These are phyloP conservation scores for Spinellus fusiger DNA, from an alignment of 192 early-diverging fungal genomes.

Conservation along the genomic window DNA sequence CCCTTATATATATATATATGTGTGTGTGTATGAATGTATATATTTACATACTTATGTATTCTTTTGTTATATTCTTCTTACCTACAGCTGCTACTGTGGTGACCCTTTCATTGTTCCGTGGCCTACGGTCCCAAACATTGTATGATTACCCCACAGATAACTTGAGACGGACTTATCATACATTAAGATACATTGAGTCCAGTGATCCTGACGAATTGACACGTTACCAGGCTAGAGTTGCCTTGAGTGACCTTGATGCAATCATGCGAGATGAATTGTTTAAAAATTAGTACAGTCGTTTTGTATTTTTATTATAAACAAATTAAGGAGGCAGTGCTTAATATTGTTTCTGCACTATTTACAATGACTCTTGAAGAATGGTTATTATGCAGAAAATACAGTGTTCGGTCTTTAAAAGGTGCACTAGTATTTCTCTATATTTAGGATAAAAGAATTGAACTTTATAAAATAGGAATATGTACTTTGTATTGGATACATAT, in stretches of 20 bases:
- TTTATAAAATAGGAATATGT: too few relatives aligned
- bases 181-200: slow-evolving; percentile 56
- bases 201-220: slow-evolving; percentile 70
- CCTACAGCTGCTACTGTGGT: slow-evolving; percentile 64
- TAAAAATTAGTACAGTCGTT: neutral
- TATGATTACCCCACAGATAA: slow-evolving; percentile 51
- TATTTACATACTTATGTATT: neutral
- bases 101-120: slow-evolving; percentile 64
- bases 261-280: slow-evolving; percentile 43
- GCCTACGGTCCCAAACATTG: slow-evolving; percentile 50
- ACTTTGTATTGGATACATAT: too few relatives aligned
- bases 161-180: slow-evolving; percentile 47
- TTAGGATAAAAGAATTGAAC: too few relatives aligned
- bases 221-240: slow-evolving; percentile 62
- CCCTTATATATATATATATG: neutral
- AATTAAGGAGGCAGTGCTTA: too few relatives aligned
- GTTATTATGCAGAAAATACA: too few relatives aligned
- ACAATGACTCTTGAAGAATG: too few relatives aligned
- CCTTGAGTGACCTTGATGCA: slow-evolving; percentile 62
- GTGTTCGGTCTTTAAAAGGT: too few relatives aligned
- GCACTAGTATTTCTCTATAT: too few relatives aligned
- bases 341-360: too few relatives aligned
- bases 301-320: too few relatives aligned
- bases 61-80: slow-evolving; percentile 1
- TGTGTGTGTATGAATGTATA: too few relatives aligned